Base-by-base conservation (phyloP, 2,329 filamentous ascomycete species). In the Cucurbitaria berberidis region DNA sequence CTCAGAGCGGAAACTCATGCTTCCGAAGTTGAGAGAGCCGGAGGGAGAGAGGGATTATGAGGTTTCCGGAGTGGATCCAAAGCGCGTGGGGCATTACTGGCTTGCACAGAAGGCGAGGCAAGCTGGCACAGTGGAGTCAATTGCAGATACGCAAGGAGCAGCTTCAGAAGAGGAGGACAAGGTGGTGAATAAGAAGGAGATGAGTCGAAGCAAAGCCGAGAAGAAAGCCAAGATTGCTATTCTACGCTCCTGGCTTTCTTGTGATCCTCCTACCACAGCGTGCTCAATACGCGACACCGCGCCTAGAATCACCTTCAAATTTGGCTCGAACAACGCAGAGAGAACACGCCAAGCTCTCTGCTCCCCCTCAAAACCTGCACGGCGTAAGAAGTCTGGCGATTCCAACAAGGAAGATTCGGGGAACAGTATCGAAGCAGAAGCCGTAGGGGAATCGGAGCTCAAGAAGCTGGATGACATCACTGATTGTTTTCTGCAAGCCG, bases 381-480 rank as follows among this genome's bases (percentile, higher is more conserved):
- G 38, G 3, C 24, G 16, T 11, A 66, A 51, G 38, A 56, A 45
- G 13, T n/a, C 22, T 22, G 32, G 6, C 30, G 29, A 40, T 49
- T 62, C 50, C 3, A 38, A 26, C 10, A 22, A 24, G 62, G 47
- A 68, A 60, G 39, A 11, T 30, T 40, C 53, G 40, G 48, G 9
- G 24, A 18, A 67, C 56, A 60, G 51, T 38, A 38, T 21, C 1
- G 26, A 27, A 5, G n/a, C 21, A 19, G 48, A 27, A 41, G 36
- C 44, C 1, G 35, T 49, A 15, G 27, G 47, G 3, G 55, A 45
- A 1, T 8, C 36, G 6, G 58, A 67, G 21, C 58, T 61, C 42
- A 69, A 56, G 53, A 95, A 95, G 74, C 73, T 93, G 47, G 91
- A 96, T 73, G 91, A 96, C 76, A 75, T 96, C 44, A 89, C 90